These are phyloP conservation scores for Pyrenophora seminiperda DNA, from an alignment of 2,329 filamentous ascomycete genomes.

Conservation along the genomic window DNA sequence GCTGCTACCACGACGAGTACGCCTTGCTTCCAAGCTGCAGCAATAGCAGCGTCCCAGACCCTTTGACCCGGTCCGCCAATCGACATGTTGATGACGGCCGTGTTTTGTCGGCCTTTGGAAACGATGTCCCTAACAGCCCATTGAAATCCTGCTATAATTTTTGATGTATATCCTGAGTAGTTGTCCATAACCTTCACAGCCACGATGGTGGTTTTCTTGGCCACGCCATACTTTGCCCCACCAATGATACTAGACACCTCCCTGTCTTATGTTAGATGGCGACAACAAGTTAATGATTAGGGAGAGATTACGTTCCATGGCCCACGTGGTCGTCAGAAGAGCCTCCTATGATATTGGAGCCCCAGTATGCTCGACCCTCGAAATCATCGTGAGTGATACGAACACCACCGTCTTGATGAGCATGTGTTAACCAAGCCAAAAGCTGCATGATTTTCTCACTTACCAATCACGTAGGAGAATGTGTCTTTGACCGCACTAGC, in stretches of 20 bases:
- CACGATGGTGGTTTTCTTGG: slow-evolving; percentile 42
- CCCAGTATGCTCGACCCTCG: slow-evolving; percentile 36
- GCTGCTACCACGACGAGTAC: slow-evolving; percentile 45
- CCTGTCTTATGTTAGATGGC: neutral
- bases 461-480: slow-evolving; percentile 58
- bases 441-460: neutral
- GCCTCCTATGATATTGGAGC: slow-evolving; percentile 33
- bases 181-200: slow-evolving; percentile 44
- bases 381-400: slow-evolving; percentile 55
- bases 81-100: slow-evolving; percentile 48
- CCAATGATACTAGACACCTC: slow-evolving; percentile 43
- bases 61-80: slow-evolving; percentile 39
- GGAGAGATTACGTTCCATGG: slow-evolving; percentile 31
- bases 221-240: slow-evolving; percentile 39
- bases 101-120: slow-evolving; percentile 30
- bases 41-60: slow-evolving; percentile 45
- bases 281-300: accelerated
- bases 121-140: slow-evolving; percentile 46
- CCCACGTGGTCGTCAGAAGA: slow-evolving; percentile 32
- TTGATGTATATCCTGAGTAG: slow-evolving; percentile 22
- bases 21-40: slow-evolving; percentile 37
- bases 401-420: slow-evolving; percentile 63
- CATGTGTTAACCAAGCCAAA: neutral
- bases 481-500: slow-evolving; percentile 29
- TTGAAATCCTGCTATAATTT: slow-evolving; percentile 38